Evolutionary conservation across 352 stramenopile genomes (phyloP).

Genomic region (Pythium phragmitis): DNA sequence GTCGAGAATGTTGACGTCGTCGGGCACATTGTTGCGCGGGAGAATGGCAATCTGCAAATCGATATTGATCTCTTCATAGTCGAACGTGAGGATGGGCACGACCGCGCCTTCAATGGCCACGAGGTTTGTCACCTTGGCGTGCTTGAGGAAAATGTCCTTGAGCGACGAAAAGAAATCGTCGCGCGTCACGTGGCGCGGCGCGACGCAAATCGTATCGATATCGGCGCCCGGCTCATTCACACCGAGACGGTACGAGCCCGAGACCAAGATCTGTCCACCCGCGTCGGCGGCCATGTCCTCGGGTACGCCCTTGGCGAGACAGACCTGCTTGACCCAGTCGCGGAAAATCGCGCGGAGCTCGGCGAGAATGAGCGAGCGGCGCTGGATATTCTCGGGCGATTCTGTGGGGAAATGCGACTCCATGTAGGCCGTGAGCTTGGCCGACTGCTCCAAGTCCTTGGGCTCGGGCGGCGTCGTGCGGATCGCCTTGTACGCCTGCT

Average conservation of each 20-base stretch:
- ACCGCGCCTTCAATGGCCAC: slow-evolving; percentile 88
- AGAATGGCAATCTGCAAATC: slow-evolving; percentile 97
- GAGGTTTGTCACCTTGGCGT: slow-evolving; percentile 92
- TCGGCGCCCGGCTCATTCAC: slow-evolving; percentile 97
- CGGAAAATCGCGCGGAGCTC: slow-evolving; percentile 85
- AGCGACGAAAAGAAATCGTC: slow-evolving; percentile 97
- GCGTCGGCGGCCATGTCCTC: slow-evolving; percentile 85
- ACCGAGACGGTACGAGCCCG: slow-evolving; percentile 93
- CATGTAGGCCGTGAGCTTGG: slow-evolving; percentile 83
- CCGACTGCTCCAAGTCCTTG: slow-evolving; percentile 82
- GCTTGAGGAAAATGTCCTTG: slow-evolving; percentile 89
- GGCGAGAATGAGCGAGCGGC: slow-evolving; percentile 80
- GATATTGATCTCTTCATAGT: slow-evolving; percentile 99
- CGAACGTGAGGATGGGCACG: slow-evolving; percentile 98
- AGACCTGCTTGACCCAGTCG: slow-evolving; percentile 85
- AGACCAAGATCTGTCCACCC: slow-evolving; percentile 88
- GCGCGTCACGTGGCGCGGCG: slow-evolving; percentile 92
- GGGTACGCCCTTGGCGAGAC: slow-evolving; percentile 76
- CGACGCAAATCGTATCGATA: slow-evolving; percentile 98
- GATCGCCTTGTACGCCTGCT: slow-evolving; percentile 90
- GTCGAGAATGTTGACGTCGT: slow-evolving; percentile 90
- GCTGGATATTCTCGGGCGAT: slow-evolving; percentile 76
- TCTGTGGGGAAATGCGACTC: slow-evolving; percentile 79
- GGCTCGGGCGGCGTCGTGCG: slow-evolving; percentile 79
- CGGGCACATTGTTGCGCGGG: slow-evolving; percentile 88